Evolutionary conservation across 176 grass and related monocot species (phyloP).

Genomic region (Luzula sylvatica): DNA sequence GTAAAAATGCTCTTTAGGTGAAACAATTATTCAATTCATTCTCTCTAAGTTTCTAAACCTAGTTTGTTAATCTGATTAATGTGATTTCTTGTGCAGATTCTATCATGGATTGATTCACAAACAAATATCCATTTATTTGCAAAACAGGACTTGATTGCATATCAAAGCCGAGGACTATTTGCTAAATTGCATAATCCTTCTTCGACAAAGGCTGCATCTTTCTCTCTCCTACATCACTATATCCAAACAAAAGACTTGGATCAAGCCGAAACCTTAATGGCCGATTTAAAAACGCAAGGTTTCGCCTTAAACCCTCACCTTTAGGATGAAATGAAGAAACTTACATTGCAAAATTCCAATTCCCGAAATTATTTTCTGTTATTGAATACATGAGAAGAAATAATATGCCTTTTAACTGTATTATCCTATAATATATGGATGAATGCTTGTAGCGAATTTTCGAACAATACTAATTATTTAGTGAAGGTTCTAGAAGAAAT

Average conservation of each 20-base stretch:
- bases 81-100: constrained; percentile 36
- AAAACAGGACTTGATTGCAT: constrained; percentile 47
- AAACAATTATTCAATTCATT: constrained; percentile 2
- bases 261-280: constrained; percentile 64
- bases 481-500: constrained; percentile 52
- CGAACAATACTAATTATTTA: constrained; percentile 26
- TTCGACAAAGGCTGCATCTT: constrained; percentile 59
- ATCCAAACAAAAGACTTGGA: constrained; percentile 48
- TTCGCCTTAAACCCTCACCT: constrained; percentile 56
- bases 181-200: constrained; percentile 27
- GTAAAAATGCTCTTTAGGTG: constrained; percentile 58
- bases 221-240: constrained; percentile 65
- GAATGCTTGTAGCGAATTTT: constrained; percentile 38
- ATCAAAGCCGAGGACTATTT: constrained; percentile 66
- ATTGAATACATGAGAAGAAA: constrained; percentile 54
- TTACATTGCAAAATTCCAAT: constrained; percentile 45
- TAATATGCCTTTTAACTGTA: constrained; percentile 45
- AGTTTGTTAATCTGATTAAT: constrained; percentile 2
- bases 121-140: constrained; percentile 20
- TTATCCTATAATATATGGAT: constrained; percentile 77
- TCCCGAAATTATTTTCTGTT: constrained; percentile 35
- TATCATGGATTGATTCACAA: constrained; percentile 63
- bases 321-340: constrained; percentile 78
- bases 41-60: not conserved
- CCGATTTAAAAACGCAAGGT: constrained; percentile 46